Conservation (phyloP, 331 rosid genomes). For the Quercus phellos region DNA sequence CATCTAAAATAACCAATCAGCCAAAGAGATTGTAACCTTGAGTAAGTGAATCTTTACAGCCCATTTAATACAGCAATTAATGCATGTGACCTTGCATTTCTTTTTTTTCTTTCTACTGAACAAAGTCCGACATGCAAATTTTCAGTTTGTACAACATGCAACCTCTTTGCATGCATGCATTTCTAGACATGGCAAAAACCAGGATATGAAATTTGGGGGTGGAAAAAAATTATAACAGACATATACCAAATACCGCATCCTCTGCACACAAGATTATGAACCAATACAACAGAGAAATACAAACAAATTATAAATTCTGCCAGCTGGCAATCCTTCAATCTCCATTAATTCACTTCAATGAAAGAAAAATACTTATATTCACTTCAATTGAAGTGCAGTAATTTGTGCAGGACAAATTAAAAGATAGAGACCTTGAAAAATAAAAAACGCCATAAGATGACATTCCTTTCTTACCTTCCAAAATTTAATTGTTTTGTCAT, state of each 20-base stretch:
- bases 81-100: neutral
- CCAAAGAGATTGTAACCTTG: neutral
- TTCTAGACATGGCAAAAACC: neutral
- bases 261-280: neutral
- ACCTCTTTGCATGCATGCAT: neutral
- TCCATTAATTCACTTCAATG: neutral
- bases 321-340: too few relatives aligned
- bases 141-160: neutral
- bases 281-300: too few relatives aligned
- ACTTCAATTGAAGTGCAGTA: neutral
- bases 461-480: constrained; percentile 70
- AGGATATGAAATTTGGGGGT: neutral
- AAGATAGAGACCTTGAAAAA: too few relatives aligned
- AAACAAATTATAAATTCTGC: too few relatives aligned
- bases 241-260: neutral
- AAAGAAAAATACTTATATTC: neutral
- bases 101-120: neutral
- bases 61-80: too few relatives aligned
- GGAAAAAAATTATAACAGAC: neutral
- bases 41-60: neutral
- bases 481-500: constrained; percentile 87
- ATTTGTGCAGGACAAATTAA: too few relatives aligned
- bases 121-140: neutral
- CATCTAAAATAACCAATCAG: neutral
- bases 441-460: neutral